These are phyloP conservation scores for Eimeria necatrix DNA, from an alignment of 169 alveolate species.

Conservation along the genomic window DNA sequence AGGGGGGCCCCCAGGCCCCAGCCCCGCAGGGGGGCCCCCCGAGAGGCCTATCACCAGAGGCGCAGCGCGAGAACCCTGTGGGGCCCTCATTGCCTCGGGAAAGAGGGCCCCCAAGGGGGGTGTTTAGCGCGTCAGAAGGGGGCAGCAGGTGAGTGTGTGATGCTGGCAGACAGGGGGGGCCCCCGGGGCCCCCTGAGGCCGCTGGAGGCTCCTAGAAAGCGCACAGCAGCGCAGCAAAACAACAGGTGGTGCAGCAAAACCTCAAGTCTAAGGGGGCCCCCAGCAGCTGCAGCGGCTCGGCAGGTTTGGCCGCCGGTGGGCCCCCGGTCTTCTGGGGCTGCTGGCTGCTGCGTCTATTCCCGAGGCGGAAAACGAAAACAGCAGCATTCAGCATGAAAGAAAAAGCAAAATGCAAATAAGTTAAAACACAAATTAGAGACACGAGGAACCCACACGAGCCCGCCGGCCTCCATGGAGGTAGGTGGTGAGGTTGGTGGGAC, in stretches of 20 bases:
- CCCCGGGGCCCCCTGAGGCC: conserved; percentile 37
- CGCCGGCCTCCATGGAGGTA: too few species aligned
- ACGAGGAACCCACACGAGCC: too few species aligned
- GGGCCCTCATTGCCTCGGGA: not conserved
- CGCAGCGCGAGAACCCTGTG: conserved; percentile 11
- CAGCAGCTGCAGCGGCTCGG: too few species aligned
- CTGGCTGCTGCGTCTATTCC: not conserved
- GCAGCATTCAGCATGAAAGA: not conserved
- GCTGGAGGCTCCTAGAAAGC: not conserved
- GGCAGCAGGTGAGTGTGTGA: not conserved
- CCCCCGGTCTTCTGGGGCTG: not conserved
- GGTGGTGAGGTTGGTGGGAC: conserved; percentile 33
- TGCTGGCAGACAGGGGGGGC: not conserved
- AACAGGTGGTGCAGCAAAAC: too few species aligned
- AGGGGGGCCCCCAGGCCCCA: not conserved
- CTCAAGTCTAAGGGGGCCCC: too few species aligned
- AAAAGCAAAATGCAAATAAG: not conserved
- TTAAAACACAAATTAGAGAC: not conserved
- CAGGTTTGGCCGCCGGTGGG: too few species aligned
- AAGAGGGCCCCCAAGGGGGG: not conserved
- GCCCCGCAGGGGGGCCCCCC: conserved; percentile 11
- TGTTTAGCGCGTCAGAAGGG: not conserved
- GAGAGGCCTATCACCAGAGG: conserved; percentile 18
- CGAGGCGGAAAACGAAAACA: not conserved
- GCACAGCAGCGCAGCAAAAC: too few species aligned